Base-by-base conservation (phyloP, 2,329 filamentous ascomycete species). In the Ilyonectria sp. region DNA sequence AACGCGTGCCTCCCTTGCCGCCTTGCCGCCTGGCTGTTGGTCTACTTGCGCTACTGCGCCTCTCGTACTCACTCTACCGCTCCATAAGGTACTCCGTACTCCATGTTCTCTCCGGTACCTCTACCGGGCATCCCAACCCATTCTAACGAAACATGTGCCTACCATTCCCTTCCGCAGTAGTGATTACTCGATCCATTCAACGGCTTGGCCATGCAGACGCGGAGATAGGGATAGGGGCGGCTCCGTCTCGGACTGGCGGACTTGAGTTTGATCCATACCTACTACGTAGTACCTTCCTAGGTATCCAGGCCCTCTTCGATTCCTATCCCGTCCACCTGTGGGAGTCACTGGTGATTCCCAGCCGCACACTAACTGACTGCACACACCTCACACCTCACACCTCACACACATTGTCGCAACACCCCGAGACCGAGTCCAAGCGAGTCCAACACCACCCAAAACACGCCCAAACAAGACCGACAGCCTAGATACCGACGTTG, bases 1-100 rank as follows among this genome's bases (percentile, higher is more conserved):
- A 67, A 59, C 66, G 56, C 70, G 58, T 59, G 56, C 44, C 49
- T 40, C 44, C 47, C 54, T 70, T 71, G 55, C 49, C 35, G 58
- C 49, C 55, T 62, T 71, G 60, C 60, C 50, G 23, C 52, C 54
- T 55, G 29, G n/a, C 52, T 35, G 35, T 56, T 47, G 54, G 64
- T 26, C 54, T 60, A 47, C 59, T 15, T 52, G 31, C 63, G 33
- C 56, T 50, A 46, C 56, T 23, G 37, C 63, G 17, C 47, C 54
- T 52, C 46, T 37, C 31, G 47, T 67, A 55, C 50, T 64, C 46
- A 52, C 47, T 62, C 31, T 15, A 57, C 35, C 15, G n/a, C 43
- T 26, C 47, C 23, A 40, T 50, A 35, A 21, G 21, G 21, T 23
- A 35, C 19, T 44, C 5, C 26, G 26, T 44, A 26, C 31, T 57